Base-by-base conservation (phyloP, 2,329 filamentous ascomycete genomes). In the Plenodomus lindquistii region DNA sequence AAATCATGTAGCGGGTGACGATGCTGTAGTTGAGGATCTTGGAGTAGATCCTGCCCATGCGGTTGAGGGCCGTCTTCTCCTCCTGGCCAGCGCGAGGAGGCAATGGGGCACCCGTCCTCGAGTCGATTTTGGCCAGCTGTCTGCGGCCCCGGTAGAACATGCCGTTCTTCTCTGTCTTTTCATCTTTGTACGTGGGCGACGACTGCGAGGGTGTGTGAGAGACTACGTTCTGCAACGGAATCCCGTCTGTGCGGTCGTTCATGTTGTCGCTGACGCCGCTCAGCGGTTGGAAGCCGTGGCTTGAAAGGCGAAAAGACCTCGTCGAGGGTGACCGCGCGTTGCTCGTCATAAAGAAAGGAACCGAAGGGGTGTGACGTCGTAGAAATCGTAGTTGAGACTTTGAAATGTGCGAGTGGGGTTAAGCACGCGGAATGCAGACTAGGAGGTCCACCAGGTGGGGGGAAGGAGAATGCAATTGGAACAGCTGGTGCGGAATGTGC, bases 11-110 rank as follows among this genome's bases (percentile, higher is more conserved):
- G 39, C 84, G 77, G 40, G 83, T 85, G 59, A 86, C 59, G 52
- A 86, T 79, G 46, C 82, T 85, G 70, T 82, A 85, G 60, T 85
- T 80, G 57, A 84, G 71, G 44, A 87, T 77, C 60, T 81, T 81
- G 61, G 77, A 76, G 71, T 86, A 86, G 46, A 87, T 66, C 52
- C 74, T 77, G 41, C 84, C 84, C 76, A 86, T 81, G 40, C 74
- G 74, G 36, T 79, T 86, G 54, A 86, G 58, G 2, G 66, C 65
- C 16, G 76, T 80, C 48, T 81, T 80, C 56, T 84, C 79, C 44
- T 82, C 79, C 27, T 31, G 27, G 43, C 73, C 71, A 34, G 72
- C 72, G 17, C 68, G 69, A 22, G 50, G 51, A 31, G 54, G 58
- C 34, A 57, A 27, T 35, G 59, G 60, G n/a, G 54, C 61, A 20